Conservation (phyloP, 306 rosid species). For the Echinosophora koreensis region DNA sequence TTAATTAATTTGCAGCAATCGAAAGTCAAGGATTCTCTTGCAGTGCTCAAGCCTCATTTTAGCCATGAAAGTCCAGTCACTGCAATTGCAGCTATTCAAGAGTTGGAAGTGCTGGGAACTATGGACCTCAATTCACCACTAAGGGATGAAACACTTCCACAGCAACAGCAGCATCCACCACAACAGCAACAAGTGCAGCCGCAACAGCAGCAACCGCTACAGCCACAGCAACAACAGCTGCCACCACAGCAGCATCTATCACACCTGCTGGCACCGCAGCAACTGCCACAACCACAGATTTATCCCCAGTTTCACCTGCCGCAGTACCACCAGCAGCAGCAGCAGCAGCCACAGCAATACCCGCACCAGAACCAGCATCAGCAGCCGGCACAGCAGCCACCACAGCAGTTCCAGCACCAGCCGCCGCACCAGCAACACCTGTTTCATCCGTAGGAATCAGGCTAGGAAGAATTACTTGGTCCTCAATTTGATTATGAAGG, state of each 20-base stretch:
- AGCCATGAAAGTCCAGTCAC: constrained; percentile 63
- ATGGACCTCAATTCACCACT: constrained; percentile 70
- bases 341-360: constrained; percentile 7
- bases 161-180: constrained; percentile 26
- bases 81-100: constrained; percentile 72
- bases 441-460: constrained; percentile 52
- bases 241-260: constrained; percentile 42
- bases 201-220: background rate
- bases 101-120: constrained; percentile 69
- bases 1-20: constrained; percentile 65
- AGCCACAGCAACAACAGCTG: background rate
- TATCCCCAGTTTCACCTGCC: constrained; percentile 24
- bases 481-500: constrained; percentile 49
- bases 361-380: constrained; percentile 29
- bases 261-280: constrained; percentile 27
- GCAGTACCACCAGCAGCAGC: constrained; percentile 37
- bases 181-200: constrained; percentile 38
- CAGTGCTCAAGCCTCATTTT: constrained; percentile 68
- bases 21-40: constrained; percentile 73
- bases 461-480: constrained; percentile 46
- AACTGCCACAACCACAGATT: background rate
- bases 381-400: constrained; percentile 20
- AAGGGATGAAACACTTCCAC: constrained; percentile 56
- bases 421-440: constrained; percentile 44
- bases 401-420: constrained; percentile 22